Percentiles rank a stretch among this genome's conserved stretches.
Conservation (phyloP, 2,329 filamentous ascomycete genomes). For the Diaporthe citrichinensis region DNA sequence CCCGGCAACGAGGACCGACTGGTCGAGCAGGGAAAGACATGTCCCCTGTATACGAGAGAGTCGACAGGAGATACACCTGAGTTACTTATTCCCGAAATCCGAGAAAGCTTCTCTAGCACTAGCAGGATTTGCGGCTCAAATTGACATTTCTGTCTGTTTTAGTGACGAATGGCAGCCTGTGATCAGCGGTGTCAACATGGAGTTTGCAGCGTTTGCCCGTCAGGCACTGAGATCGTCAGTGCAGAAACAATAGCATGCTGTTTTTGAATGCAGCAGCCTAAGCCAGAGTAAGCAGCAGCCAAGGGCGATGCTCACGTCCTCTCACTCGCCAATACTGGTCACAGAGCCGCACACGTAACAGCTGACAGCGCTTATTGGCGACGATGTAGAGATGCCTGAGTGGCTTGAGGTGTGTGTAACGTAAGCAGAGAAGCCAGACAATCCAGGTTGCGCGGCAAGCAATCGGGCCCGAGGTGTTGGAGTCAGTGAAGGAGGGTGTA, state of each 20-base stretch:
- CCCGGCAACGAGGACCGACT: constrained; percentile 4
- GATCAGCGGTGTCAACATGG: not conserved
- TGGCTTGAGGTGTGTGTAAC: constrained; percentile 10
- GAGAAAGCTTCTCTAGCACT: not conserved
- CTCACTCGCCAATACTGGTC: not conserved
- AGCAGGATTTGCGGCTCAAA: not conserved
- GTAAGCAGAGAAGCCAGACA: not conserved
- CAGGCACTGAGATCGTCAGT: constrained; percentile 13
- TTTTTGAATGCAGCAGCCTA: not conserved
- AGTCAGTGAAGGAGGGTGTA: constrained; percentile 15
- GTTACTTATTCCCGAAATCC: not conserved
- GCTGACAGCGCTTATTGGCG: not conserved
- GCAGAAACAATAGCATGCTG: constrained; percentile 7
- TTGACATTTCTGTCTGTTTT: not conserved
- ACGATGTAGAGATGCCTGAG: constrained; percentile 1
- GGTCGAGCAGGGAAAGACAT: constrained; percentile 23
- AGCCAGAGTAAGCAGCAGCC: not conserved
- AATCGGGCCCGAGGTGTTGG: not conserved
- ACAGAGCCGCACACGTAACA: constrained; percentile 28
- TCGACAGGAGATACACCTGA: not conserved
- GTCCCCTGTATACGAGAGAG: not conserved
- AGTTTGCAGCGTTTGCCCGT: not conserved
- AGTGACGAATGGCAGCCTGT: not conserved
- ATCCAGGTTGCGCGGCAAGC: not conserved
- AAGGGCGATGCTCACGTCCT: not conserved